Conservation (phyloP, 768 basidiomycete genomes). For the Suillus fuscotomentosus region DNA sequence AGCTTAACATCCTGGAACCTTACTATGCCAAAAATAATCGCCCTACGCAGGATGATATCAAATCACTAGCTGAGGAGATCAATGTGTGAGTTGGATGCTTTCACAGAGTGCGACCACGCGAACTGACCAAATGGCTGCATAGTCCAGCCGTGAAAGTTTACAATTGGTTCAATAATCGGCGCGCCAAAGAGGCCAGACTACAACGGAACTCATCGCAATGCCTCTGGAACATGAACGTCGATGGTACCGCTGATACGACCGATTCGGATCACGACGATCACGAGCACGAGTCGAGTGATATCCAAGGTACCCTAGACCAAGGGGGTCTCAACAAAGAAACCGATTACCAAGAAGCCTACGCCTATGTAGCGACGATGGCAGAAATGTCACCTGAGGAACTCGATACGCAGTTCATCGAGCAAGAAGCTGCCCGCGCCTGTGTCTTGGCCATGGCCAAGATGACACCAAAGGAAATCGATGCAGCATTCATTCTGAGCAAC, state of each 20-base stretch:
- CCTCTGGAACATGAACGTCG: neutral
- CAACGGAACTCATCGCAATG: neutral
- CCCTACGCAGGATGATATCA: neutral
- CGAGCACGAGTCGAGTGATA: neutral
- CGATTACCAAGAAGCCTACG: neutral
- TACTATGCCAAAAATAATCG: neutral
- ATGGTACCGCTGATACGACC: neutral
- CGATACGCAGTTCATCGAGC: neutral
- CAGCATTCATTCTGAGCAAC: neutral
- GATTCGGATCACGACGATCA: neutral
- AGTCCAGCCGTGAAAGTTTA: neutral
- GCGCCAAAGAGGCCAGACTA: neutral
- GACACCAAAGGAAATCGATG: conserved; percentile 2
- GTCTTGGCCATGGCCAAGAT: neutral
- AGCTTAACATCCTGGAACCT: neutral
- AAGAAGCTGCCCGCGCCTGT: neutral
- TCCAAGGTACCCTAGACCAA: neutral
- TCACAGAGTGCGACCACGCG: too few relatives aligned
- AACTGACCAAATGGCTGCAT: neutral
- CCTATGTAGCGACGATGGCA: neutral
- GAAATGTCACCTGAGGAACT: neutral
- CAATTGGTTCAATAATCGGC: conserved; percentile 8
- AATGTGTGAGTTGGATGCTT: neutral
- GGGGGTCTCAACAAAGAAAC: neutral
- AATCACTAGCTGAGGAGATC: neutral